phyloP scores from a whole-genome alignment of 257 asterid genomes.

The Solanum commersonii region DNA sequence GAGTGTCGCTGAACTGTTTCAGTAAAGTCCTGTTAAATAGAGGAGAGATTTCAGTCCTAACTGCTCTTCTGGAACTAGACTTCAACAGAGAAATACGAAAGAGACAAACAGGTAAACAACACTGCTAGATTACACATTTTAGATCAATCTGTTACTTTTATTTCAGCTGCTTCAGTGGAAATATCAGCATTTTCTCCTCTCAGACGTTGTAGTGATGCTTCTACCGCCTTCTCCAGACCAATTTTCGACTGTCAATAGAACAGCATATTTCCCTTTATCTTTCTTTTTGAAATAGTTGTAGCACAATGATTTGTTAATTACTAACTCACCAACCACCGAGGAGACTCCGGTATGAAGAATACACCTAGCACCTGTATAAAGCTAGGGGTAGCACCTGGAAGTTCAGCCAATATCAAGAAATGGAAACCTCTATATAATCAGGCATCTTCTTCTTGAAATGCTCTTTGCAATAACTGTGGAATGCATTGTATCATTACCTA shows the following conservation, averaged over 20 bases:
- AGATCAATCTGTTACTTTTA: conserved; percentile 5
- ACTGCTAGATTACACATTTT: neutral
- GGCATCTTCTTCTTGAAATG: neutral
- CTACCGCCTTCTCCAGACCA: conserved; percentile 14
- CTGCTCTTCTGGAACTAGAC: neutral
- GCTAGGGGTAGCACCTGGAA: conserved; percentile 18
- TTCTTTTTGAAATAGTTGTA: neutral
- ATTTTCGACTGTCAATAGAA: conserved; percentile 11
- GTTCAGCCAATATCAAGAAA: neutral
- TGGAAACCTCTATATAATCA: neutral
- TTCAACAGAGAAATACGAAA: neutral
- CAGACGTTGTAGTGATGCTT: conserved; percentile 11
- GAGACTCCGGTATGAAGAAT: conserved; percentile 23
- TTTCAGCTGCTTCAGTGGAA: conserved; percentile 23
- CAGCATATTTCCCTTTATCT: neutral
- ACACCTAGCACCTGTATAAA: conserved; percentile 14
- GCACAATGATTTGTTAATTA: neutral
- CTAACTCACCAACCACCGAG: conserved; percentile 25
- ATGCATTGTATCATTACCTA: conserved; percentile 8
- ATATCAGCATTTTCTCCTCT: conserved; percentile 20
- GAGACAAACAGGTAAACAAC: neutral
- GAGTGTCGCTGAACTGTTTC: neutral
- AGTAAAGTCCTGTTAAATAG: conserved; percentile 15
- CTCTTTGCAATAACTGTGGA: neutral
- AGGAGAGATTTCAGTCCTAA: neutral